Evolutionary conservation across 805 yeast genomes (phyloP).

Genomic region (Kockiozyma suomiensis): DNA sequence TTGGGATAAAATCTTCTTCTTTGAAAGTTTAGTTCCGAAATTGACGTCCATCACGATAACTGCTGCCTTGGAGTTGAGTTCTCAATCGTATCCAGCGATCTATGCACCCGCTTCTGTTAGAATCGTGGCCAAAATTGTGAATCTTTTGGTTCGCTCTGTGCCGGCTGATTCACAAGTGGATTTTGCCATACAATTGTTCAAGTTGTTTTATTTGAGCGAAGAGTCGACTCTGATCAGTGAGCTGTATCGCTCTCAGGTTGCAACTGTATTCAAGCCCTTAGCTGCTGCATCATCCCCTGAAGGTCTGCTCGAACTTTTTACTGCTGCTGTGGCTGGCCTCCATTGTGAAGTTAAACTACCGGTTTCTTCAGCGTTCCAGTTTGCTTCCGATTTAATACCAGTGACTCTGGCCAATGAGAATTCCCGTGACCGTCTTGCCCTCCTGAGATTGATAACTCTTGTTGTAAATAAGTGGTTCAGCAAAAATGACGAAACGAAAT

Average conservation of each 20-base stretch:
- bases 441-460: constrained; percentile 58
- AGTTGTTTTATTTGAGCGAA: constrained; percentile 17
- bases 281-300: not conserved
- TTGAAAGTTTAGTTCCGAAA: constrained; percentile 33
- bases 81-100: not conserved
- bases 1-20: constrained; percentile 34
- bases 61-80: constrained; percentile 14
- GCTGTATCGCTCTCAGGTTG: constrained; percentile 10
- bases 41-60: constrained; percentile 27
- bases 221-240: constrained; percentile 19
- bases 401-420: not conserved
- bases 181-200: constrained; percentile 23
- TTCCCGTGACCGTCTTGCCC: constrained; percentile 52
- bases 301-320: constrained; percentile 23
- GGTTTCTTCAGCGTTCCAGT: not conserved
- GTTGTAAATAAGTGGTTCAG: constrained; percentile 59
- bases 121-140: constrained; percentile 34
- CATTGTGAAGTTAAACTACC: constrained; percentile 15
- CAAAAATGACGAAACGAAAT: constrained; percentile 34
- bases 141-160: constrained; percentile 36
- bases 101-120: constrained; percentile 27
- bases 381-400: constrained; percentile 3
- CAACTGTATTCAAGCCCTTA: constrained; percentile 17
- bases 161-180: constrained; percentile 23
- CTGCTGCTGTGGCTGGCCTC: constrained; percentile 27